Percentiles rank a stretch among this genome's conserved stretches.
Conservation (phyloP, 2,329 filamentous ascomycete genomes). For the Aspergillus terreus region DNA sequence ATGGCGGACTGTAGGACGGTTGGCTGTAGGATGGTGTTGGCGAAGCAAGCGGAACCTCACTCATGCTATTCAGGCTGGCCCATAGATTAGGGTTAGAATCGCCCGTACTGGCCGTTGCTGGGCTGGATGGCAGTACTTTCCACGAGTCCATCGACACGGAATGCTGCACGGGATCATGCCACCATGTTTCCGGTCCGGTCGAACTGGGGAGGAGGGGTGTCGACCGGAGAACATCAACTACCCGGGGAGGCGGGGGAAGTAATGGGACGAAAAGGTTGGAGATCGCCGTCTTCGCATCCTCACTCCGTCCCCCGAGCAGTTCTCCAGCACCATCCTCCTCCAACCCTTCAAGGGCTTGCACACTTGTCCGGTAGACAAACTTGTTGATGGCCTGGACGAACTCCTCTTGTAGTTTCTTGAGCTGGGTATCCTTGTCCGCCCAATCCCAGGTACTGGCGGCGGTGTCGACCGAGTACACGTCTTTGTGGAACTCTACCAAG, state of each 20-base stretch:
- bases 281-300: conserved; percentile 87
- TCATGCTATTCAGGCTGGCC: conserved; percentile 68
- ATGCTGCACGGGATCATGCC: conserved; percentile 69
- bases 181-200: conserved; percentile 69
- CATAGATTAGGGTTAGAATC: conserved; percentile 73
- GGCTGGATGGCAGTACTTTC: conserved; percentile 87
- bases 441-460: conserved; percentile 88
- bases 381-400: conserved; percentile 96
- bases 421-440: conserved; percentile 92
- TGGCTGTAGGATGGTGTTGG: conserved; percentile 65
- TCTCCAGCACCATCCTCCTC: conserved; percentile 96
- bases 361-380: conserved; percentile 89
- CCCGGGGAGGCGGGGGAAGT: conserved; percentile 79
- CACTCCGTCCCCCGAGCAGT: conserved; percentile 82
- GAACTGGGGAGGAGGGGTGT: conserved; percentile 83
- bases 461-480: conserved; percentile 86
- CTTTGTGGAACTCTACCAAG: conserved; percentile 93
- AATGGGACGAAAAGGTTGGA: conserved; percentile 79
- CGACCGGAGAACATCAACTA: conserved; percentile 85
- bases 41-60: conserved; percentile 69
- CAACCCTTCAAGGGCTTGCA: conserved; percentile 84
- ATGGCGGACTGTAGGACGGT: conserved; percentile 75
- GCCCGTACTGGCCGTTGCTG: conserved; percentile 66
- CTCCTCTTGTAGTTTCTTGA: conserved; percentile 96
- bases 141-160: conserved; percentile 77